phyloP scores from a whole-genome alignment of 441 rosid species.

The Erodium chrysanthum region DNA sequence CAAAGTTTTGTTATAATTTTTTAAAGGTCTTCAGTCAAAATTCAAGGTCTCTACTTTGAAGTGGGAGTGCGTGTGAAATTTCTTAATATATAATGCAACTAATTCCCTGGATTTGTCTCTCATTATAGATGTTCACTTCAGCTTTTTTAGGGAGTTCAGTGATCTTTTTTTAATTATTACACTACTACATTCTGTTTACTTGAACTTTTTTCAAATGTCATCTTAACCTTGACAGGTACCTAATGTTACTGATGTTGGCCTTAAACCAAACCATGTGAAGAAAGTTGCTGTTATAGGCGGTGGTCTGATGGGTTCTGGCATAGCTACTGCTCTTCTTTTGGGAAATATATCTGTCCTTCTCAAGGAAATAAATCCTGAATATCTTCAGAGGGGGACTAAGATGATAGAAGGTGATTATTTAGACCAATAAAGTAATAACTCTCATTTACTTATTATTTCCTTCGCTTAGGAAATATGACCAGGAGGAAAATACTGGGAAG shows the following conservation, averaged over 20 bases:
- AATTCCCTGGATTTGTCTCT: not conserved
- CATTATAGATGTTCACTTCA: not conserved
- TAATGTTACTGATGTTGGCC: conserved; percentile 23
- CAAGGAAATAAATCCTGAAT: conserved; percentile 25
- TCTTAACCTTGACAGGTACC: conserved; percentile 20
- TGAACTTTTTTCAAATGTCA: not conserved
- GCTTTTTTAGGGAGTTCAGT: not conserved
- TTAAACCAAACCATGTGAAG: conserved; percentile 22
- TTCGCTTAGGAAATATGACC: not conserved
- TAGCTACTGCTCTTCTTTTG: conserved; percentile 24
- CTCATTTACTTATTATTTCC: not conserved
- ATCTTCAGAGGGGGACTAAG: conserved; percentile 14
- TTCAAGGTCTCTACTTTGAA: not conserved
- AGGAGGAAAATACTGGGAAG: not conserved
- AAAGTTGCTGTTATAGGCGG: conserved; percentile 29
- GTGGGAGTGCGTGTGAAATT: not conserved
- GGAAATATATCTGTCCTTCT: conserved; percentile 22
- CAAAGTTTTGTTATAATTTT: not conserved
- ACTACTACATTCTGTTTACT: not conserved
- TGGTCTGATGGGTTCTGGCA: conserved; percentile 27
- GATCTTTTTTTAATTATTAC: not conserved
- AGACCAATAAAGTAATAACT: conserved; percentile 21
- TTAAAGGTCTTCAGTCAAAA: not conserved
- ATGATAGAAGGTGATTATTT: conserved; percentile 15
- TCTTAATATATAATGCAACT: not conserved